These are phyloP conservation scores for Metschnikowia vanudenii DNA, from an alignment of 805 yeast species.

Conservation along the genomic window DNA sequence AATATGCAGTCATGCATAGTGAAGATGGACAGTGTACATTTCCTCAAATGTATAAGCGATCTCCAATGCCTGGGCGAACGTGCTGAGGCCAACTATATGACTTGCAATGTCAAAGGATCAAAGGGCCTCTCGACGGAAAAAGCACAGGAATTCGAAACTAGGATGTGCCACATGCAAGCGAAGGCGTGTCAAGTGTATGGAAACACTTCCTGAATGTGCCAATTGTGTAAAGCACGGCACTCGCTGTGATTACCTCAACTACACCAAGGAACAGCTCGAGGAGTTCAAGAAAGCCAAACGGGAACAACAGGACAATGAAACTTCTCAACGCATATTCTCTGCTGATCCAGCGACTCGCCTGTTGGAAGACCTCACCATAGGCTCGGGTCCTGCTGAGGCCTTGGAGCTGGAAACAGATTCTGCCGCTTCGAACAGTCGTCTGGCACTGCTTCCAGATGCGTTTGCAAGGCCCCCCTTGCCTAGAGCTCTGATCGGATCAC, in stretches of 20 bases:
- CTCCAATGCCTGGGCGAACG: background rate
- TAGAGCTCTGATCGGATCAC: background rate
- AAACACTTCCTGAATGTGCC: constrained; percentile 38
- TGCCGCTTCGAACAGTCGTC: background rate
- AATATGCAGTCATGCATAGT: constrained; percentile 1
- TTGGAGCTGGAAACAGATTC: background rate
- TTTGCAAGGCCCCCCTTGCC: background rate
- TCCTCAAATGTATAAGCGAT: background rate
- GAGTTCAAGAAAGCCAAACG: constrained; percentile 25
- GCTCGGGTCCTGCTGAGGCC: background rate
- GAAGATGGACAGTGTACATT: constrained; percentile 3
- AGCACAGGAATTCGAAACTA: constrained; percentile 25
- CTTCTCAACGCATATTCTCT: background rate
- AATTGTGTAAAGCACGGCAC: constrained; percentile 42
- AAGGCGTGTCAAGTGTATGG: constrained; percentile 25
- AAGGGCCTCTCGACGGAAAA: constrained; percentile 18
- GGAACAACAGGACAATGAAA: constrained; percentile 1
- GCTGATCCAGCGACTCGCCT: background rate
- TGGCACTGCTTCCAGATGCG: background rate
- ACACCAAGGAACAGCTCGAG: constrained; percentile 30
- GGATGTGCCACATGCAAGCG: constrained; percentile 22
- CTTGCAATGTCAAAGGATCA: constrained; percentile 1
- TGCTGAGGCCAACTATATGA: background rate
- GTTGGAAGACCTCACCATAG: constrained; percentile 6
- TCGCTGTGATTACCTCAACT: constrained; percentile 40